Percentiles rank a stretch among this genome's conserved stretches.
phyloP scores from a whole-genome alignment of 768 basidiomycete genomes.

The Daedaleopsis nitida region DNA sequence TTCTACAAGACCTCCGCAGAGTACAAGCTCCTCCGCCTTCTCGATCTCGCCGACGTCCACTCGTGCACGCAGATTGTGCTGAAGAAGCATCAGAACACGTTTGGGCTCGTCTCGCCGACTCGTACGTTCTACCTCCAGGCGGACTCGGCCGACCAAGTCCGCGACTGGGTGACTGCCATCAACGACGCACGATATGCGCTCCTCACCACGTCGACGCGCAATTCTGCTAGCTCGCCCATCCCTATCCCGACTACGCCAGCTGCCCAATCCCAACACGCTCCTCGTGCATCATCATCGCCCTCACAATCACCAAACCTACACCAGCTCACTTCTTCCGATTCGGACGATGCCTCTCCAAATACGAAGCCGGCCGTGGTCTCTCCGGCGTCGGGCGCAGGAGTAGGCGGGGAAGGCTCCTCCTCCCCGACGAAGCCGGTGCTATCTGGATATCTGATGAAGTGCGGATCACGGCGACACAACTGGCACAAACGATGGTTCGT shows the following conservation, averaged over 20 bases:
- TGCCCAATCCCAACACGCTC: conserved; percentile 35
- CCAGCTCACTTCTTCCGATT: conserved; percentile 74
- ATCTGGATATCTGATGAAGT: conserved; percentile 95
- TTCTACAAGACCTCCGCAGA: conserved; percentile 97
- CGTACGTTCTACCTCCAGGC: conserved; percentile 94
- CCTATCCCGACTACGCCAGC: conserved; percentile 43
- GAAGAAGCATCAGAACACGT: conserved; percentile 87
- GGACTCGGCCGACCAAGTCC: conserved; percentile 65
- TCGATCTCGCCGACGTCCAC: conserved; percentile 87
- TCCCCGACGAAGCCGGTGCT: conserved; percentile 68
- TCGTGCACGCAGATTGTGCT: conserved; percentile 85
- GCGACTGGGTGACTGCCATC: conserved; percentile 82
- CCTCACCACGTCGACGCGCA: conserved; percentile 62
- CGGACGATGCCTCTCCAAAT: conserved; percentile 66
- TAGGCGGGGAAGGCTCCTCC: conserved; percentile 48
- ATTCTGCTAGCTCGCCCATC: conserved; percentile 54
- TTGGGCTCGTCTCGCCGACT: conserved; percentile 87
- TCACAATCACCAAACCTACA: conserved; percentile 43
- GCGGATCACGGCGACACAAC: conserved; percentile 86
- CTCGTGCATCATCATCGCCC: conserved; percentile 49
- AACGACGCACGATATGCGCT: conserved; percentile 73
- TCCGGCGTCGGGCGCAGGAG: background rate
- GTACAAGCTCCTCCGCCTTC: conserved; percentile 86
- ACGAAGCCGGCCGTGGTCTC: background rate
- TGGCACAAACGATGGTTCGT: conserved; percentile 99